phyloP scores from a whole-genome alignment of 2,329 filamentous ascomycete genomes.

The Penicillium glabrum region DNA sequence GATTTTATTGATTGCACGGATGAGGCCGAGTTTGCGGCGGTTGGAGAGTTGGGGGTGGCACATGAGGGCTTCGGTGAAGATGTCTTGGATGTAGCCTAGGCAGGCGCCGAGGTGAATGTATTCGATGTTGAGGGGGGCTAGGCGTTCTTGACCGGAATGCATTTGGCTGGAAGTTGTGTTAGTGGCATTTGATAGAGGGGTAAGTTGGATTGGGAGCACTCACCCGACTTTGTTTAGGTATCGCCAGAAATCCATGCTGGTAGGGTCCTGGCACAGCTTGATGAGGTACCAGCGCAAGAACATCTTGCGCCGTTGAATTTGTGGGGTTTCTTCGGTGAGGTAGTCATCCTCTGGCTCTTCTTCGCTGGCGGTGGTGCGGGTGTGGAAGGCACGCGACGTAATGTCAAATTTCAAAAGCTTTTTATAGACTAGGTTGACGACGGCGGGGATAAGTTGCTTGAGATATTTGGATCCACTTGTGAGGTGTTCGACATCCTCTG shows the following conservation, averaged over 20 bases:
- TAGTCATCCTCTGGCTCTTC: conserved; percentile 62
- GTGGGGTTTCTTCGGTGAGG: conserved; percentile 67
- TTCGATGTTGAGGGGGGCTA: conserved; percentile 73
- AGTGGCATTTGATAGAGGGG: background rate
- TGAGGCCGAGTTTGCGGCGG: conserved; percentile 68
- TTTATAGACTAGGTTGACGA: conserved; percentile 82
- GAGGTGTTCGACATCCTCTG: conserved; percentile 72
- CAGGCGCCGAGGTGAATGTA: conserved; percentile 75
- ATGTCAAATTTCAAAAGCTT: conserved; percentile 80
- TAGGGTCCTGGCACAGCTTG: conserved; percentile 72
- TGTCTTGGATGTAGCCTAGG: conserved; percentile 74
- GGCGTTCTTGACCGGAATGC: conserved; percentile 74
- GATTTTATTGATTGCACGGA: conserved; percentile 76
- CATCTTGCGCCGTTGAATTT: conserved; percentile 75
- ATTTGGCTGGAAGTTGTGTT: conserved; percentile 46
- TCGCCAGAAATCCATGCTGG: conserved; percentile 76
- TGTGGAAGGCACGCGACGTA: conserved; percentile 73
- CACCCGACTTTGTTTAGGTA: conserved; percentile 81
- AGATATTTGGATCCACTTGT: conserved; percentile 71
- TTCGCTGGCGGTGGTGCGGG: conserved; percentile 61
- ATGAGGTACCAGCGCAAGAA: conserved; percentile 73
- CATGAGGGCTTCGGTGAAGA: conserved; percentile 73
- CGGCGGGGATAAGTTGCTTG: conserved; percentile 75
- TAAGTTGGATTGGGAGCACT: conserved; percentile 27
- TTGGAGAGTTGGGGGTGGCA: conserved; percentile 67